Evolutionary conservation across 2,329 filamentous ascomycete genomes (phyloP), one percentile per base, ranked within the genome.

Genomic region (Fusarium sp.): DNA sequence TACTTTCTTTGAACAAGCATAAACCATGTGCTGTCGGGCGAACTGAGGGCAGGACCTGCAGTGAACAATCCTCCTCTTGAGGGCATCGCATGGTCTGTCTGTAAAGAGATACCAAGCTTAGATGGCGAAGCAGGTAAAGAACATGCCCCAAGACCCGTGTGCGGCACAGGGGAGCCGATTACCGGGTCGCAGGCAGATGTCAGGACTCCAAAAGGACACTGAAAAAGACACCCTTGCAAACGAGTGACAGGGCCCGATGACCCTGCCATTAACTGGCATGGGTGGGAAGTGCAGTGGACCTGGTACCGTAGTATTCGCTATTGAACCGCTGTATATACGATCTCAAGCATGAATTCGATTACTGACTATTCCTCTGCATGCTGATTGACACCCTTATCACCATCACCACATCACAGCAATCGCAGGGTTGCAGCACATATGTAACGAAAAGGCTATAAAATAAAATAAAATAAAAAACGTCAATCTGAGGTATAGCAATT

Each of bases 21-120:
- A 33, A 56, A 50, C 33, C 35, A 33, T 54, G 27, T 49, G 37
- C 52, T 55, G 41, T 60, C 57, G 45, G 56, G 45, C 38, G 50
- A 60, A 61, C 57, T 54, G 49, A 43, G 31, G 48, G 32, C 25
- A n/a, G 41, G 23, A 19, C 25, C n/a, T 44, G 13, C 25, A 14
- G 27, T 55, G 50, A 55, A 55, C 38, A 55, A 55, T 47, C 39
- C 17, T 27, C n/a, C 44, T 50, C 25, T 23, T 31, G 31, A 17
- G 15, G 11, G 15, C 8, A 7, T n/a, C 14, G 31, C n/a, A 4
- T 6, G 6, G 21, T 8, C 9, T 8, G 35, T 53, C 33, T n/a
- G n/a, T 43, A 13, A 33, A 6, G 8, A 14, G n/a, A 19, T 19
- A 19, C 4, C 19, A 19, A 19, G 19, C 19, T 4, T 6, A n/a